These are phyloP conservation scores for Fusarium brachygibbosum DNA, from an alignment of 2,329 filamentous ascomycete genomes.

Conservation along the genomic window DNA sequence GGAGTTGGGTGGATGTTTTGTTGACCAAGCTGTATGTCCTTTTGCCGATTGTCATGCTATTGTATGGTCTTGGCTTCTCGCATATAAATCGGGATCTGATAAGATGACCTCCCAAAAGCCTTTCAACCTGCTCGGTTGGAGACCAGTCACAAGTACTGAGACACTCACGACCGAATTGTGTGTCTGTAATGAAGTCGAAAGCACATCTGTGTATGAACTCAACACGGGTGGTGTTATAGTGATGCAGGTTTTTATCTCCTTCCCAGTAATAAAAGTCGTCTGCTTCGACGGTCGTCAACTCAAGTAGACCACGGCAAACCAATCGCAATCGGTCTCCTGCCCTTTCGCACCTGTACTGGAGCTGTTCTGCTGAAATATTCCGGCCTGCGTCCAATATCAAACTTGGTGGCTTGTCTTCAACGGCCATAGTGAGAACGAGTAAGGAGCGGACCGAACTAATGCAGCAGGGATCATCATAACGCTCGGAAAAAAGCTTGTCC, in stretches of 20 bases:
- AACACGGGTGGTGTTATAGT: background rate
- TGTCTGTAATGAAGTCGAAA: background rate
- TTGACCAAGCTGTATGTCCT: no score
- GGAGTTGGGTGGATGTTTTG: no score
- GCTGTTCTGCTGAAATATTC: accelerated
- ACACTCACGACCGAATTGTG: background rate
- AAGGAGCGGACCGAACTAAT: no score
- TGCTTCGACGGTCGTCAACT: background rate
- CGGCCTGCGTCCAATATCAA: accelerated
- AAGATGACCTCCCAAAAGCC: background rate
- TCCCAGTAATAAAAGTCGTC: background rate
- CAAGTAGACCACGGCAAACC: background rate
- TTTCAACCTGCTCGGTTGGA: background rate
- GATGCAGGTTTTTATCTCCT: background rate
- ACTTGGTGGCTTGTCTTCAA: accelerated
- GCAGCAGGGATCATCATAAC: no score
- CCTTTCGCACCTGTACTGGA: background rate
- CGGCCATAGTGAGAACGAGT: background rate
- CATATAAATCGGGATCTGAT: background rate
- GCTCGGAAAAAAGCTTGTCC: accelerated
- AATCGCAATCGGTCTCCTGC: accelerated
- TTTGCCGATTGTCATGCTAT: no score
- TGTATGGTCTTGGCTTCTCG: background rate
- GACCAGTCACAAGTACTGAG: background rate
- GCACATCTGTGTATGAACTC: background rate